Evolutionary conservation across 305 asterid genomes (phyloP), one percentile per base, ranked within the genome.

Genomic region (Caryopteris hybrid): DNA sequence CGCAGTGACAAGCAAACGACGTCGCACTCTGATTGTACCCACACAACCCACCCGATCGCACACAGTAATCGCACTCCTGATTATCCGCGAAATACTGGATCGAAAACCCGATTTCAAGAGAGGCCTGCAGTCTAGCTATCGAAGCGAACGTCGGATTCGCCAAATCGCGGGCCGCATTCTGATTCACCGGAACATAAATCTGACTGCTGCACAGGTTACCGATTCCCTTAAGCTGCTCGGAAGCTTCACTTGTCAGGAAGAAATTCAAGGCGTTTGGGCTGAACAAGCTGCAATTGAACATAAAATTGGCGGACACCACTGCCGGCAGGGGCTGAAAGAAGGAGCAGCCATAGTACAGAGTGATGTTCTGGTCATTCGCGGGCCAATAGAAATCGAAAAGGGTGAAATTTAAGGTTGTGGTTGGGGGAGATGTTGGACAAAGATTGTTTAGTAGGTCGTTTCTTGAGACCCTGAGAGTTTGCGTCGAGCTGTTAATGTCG

Each of bases 1-100:
- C 2, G 52, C 95, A 84, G 65, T 80, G 53, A 76, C 96, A 91
- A 69, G 68, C 67, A 62, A 85, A 91, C 17, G 85, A 68, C 4
- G 0, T 7, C 5, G 76, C 4, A 13, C 1, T 14, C 18, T 17
- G 65, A 52, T 80, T 21, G 42, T 62, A 74, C 64, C 95, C 97
- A 14, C 97, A 91, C 16, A 46, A 8, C 16, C 97, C 96, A 4
- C 86, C 84, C n/a, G 90, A 80, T 2, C 0, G 3, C 1, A 0
- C 9, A 72, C 97, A 91, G 0, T 11, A 1, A 0, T 2, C 2
- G 55, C 97, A 88, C 0, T 2, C 0, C 0, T 20, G 3, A 8
- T 79, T 45, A 17, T 72, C 64, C 13, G 81, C 88, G 2, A n/a
- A 55, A 84, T 88, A 91, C 31, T 23, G 42, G 29, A 88, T 69